Evolutionary conservation across 805 yeast species (phyloP), one percentile per base, ranked within the genome.

Genomic region (Saccharomycopsis schoenii): DNA sequence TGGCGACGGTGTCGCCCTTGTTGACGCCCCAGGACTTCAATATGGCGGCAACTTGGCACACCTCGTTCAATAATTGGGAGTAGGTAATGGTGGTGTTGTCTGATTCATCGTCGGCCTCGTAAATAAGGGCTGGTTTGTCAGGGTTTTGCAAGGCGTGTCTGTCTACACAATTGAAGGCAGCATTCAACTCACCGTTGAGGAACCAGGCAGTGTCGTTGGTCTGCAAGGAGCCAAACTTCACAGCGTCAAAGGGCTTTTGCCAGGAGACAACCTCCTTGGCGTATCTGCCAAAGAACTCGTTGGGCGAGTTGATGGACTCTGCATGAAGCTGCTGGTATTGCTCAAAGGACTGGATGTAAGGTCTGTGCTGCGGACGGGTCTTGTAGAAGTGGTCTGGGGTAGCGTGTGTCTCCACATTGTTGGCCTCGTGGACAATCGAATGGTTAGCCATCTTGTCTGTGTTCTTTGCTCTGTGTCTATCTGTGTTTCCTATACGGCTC

Each of bases 1-100:
- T 88, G 57, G 97, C 98, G 62, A 93, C 98, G 34, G 96, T 88
- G 71, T 93, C 99, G 71, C 99, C 99, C 74, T 89, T 89, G 67
- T 80, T 77, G 67, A 93, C 93, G 61, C 99, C 99, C 82, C 91
- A 84, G 62, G 85, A 80, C 65, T 81, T 77, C 72, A 94, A 81
- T 52, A 89, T 86, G 67, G 88, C 92, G 12, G 98, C 97, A 68
- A 91, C 84, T 70, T 87, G 85, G 66, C 88, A 85, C 55, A 93
- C 97, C 67, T 89, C 85, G 69, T 84, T 82, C 70, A 93, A 80
- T 67, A 93, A 81, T 76, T 93, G 94, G 63, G 89, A 91, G 73
- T 86, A 93, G 43, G 97, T 88, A 70, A 93, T 80, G 64, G 75
- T 79, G 71, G 83, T 79, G 63, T 88, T 87, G 68, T 88, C 86